These are phyloP conservation scores for Ustulina deusta DNA, from an alignment of 2,329 filamentous ascomycete species.

Conservation along the genomic window DNA sequence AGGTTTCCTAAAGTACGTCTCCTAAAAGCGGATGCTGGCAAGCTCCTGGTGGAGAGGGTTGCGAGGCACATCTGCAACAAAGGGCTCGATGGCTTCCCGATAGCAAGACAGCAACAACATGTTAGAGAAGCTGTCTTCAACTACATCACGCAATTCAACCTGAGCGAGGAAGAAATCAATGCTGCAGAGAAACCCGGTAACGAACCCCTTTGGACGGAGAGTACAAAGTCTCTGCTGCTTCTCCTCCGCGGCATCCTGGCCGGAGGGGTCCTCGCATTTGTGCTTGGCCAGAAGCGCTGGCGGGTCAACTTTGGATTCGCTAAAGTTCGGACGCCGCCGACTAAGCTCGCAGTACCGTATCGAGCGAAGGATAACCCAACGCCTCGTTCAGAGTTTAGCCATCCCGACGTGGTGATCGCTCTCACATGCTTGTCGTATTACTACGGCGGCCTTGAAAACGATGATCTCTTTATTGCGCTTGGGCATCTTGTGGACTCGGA, in stretches of 20 bases:
- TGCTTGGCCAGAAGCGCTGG: constrained; percentile 69
- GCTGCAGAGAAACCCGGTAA: constrained; percentile 50
- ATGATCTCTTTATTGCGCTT: constrained; percentile 63
- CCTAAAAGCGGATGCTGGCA: constrained; percentile 51
- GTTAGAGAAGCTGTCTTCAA: constrained; percentile 52
- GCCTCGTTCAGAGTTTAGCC: constrained; percentile 69
- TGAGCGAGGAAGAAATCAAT: constrained; percentile 45
- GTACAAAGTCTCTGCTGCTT: constrained; percentile 54
- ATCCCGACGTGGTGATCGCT: constrained; percentile 68
- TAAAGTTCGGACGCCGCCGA: constrained; percentile 53
- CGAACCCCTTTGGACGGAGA: constrained; percentile 51
- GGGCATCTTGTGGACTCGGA: constrained; percentile 62
- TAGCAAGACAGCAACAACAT: constrained; percentile 52
- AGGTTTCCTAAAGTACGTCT: constrained; percentile 64
- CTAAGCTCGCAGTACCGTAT: constrained; percentile 68
- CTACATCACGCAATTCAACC: constrained; percentile 60
- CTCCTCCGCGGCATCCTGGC: constrained; percentile 67
- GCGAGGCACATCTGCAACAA: constrained; percentile 57
- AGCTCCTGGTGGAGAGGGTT: constrained; percentile 39
- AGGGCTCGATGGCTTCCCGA: constrained; percentile 58
- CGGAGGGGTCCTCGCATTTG: constrained; percentile 65
- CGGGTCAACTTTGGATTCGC: constrained; percentile 73
- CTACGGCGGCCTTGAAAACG: constrained; percentile 64
- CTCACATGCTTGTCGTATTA: constrained; percentile 69
- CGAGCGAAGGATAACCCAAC: constrained; percentile 69